Conservation (phyloP, 2,329 filamentous ascomycete genomes). For the Sporothrix luriei region DNA sequence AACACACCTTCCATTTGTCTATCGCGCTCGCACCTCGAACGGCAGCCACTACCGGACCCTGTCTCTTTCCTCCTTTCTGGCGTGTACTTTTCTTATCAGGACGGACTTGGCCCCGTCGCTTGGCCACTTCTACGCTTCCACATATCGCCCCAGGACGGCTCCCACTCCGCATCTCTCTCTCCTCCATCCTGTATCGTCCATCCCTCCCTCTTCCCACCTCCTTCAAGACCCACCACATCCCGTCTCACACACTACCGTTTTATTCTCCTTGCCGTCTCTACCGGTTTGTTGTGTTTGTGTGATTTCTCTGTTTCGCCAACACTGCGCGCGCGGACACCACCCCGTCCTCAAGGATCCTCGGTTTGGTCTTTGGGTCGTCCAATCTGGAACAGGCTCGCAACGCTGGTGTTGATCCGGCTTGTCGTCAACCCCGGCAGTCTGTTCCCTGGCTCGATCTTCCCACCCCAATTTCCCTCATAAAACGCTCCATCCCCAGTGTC, state of each 20-base stretch:
- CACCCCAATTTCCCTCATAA: neutral
- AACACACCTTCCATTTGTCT: neutral
- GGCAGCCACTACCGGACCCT: neutral
- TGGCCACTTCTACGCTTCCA: neutral
- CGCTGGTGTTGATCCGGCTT: conserved; percentile 3
- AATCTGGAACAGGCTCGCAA: conserved; percentile 12
- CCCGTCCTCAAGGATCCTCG: neutral
- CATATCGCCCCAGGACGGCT: conserved; percentile 1
- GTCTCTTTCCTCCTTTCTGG: conserved; percentile 12
- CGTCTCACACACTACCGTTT: neutral
- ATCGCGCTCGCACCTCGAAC: neutral
- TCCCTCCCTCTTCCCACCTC: conserved; percentile 1
- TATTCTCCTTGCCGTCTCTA: conserved; percentile 20
- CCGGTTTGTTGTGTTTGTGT: conserved; percentile 21
- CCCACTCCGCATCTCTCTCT: neutral
- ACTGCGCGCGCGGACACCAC: conserved; percentile 11
- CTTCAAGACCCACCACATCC: neutral
- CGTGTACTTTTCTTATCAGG: conserved; percentile 25
- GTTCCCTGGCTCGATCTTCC: neutral
- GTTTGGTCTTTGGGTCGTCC: conserved; percentile 9
- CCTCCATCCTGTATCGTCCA: neutral
- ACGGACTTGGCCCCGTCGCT: neutral
- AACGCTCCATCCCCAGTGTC: conserved; percentile 5
- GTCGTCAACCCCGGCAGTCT: conserved; percentile 9
- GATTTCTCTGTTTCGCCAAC: conserved; percentile 24